phyloP scores from a whole-genome alignment of 805 yeast genomes.

The Wickerhamiella galacta region DNA sequence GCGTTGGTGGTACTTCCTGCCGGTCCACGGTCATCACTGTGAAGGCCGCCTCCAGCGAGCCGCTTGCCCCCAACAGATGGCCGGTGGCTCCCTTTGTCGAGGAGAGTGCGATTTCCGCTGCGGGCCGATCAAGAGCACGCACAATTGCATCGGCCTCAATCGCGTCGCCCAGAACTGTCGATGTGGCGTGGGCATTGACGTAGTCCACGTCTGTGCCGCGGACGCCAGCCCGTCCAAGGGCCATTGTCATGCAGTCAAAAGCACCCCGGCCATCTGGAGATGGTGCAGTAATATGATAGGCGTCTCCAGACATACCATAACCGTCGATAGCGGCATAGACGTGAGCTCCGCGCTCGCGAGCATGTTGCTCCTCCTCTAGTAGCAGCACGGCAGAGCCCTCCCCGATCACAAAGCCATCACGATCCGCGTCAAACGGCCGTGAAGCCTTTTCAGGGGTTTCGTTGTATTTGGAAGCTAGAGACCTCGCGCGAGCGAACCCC shows the following conservation, averaged over 20 bases:
- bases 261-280: constrained; percentile 74
- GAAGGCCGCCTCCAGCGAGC: constrained; percentile 79
- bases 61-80: constrained; percentile 90
- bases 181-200: constrained; percentile 93
- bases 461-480: constrained; percentile 48
- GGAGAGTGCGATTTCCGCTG: constrained; percentile 29
- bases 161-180: constrained; percentile 74
- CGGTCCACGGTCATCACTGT: constrained; percentile 49
- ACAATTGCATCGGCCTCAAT: constrained; percentile 71
- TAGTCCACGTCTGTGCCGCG: constrained; percentile 42
- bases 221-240: constrained; percentile 36
- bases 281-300: constrained; percentile 87
- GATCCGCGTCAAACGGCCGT: constrained; percentile 64
- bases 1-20: constrained; percentile 57
- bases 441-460: constrained; percentile 52
- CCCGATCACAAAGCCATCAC: constrained; percentile 82
- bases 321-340: constrained; percentile 75
- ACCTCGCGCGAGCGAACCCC: constrained; percentile 81
- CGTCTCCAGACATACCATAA: constrained; percentile 86
- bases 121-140: constrained; percentile 26
- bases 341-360: constrained; percentile 40
- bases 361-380: constrained; percentile 65
- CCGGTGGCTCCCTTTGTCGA: constrained; percentile 90
- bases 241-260: constrained; percentile 60
- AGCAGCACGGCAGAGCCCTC: constrained; percentile 83